Percentiles rank a stretch among this genome's conserved stretches.
These are phyloP conservation scores for Botryotinia convoluta DNA, from an alignment of 2,329 filamentous ascomycete genomes.

Conservation along the genomic window DNA sequence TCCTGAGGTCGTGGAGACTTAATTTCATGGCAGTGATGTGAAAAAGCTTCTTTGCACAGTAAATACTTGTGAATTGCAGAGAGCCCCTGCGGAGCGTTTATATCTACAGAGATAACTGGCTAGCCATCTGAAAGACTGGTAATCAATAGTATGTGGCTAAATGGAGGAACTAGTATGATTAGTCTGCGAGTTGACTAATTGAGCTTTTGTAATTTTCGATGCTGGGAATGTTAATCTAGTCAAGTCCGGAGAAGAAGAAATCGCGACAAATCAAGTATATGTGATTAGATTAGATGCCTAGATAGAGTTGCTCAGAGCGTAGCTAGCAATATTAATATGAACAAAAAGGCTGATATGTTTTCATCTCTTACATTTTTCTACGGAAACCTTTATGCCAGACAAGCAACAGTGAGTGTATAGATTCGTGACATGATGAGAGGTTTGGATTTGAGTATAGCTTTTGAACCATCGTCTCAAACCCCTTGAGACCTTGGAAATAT, in stretches of 20 bases:
- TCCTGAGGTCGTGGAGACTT: neutral
- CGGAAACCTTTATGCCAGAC: neutral
- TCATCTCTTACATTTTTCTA: neutral
- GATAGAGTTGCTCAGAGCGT: neutral
- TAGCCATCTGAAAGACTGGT: neutral
- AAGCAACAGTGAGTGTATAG: neutral
- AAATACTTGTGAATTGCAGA: neutral
- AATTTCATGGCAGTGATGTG: neutral
- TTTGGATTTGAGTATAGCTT: neutral
- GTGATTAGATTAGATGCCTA: neutral
- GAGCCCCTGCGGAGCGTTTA: neutral
- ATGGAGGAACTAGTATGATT: neutral
- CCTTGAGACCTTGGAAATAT: rapidly evolving
- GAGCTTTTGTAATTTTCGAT: neutral
- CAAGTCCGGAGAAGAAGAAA: neutral
- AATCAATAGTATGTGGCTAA: neutral
- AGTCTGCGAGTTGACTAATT: neutral
- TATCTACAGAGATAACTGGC: neutral
- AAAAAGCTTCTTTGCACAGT: too few species aligned
- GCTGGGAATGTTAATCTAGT: neutral
- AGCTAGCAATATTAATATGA: neutral
- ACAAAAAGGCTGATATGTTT: neutral
- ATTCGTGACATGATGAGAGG: neutral
- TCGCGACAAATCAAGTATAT: neutral
- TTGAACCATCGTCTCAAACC: neutral